phyloP scores from a whole-genome alignment of 345 rosid genomes.

The Linum tenue region DNA sequence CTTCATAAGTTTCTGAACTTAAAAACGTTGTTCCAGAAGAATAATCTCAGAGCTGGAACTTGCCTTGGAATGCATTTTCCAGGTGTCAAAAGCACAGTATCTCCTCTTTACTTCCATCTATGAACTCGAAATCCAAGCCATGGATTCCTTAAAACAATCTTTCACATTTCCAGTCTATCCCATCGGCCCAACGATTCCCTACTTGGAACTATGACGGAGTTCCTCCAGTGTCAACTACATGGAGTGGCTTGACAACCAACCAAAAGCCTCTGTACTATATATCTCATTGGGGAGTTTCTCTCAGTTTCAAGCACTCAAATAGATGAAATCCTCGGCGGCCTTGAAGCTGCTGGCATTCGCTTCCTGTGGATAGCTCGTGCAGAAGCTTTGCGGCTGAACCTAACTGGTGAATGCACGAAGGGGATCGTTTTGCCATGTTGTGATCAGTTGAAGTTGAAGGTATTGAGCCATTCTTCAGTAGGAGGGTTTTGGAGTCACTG shows the following conservation, averaged over 20 bases:
- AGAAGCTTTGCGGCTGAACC: slow-evolving; percentile 4
- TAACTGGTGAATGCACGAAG: neutral
- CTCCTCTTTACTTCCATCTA: slow-evolving; percentile 12
- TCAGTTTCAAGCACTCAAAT: slow-evolving; percentile 11
- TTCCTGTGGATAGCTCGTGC: slow-evolving; percentile 17
- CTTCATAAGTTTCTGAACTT: slow-evolving; percentile 9
- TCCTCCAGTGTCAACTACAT: neutral
- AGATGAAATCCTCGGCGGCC: slow-evolving; percentile 15
- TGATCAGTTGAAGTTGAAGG: slow-evolving; percentile 14
- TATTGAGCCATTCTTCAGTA: slow-evolving; percentile 6
- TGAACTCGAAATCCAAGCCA: slow-evolving; percentile 11
- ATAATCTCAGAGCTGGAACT: neutral
- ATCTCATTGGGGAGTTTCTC: slow-evolving; percentile 17
- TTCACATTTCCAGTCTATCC: slow-evolving; percentile 2
- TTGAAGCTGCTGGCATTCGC: slow-evolving; percentile 4
- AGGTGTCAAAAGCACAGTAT: slow-evolving; percentile 7
- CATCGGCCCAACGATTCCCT: slow-evolving; percentile 14
- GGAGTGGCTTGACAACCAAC: slow-evolving; percentile 14
- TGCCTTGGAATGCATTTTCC: slow-evolving; percentile 8
- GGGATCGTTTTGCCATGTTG: slow-evolving; percentile 13
- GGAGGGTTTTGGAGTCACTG: slow-evolving; percentile 16
- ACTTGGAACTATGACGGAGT: slow-evolving; percentile 4
- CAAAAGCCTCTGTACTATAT: slow-evolving; percentile 12
- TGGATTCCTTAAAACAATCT: slow-evolving; percentile 6
- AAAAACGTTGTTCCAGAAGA: neutral